Percentiles rank a stretch among this genome's conserved stretches.
These are phyloP conservation scores for Entoloma clypeatum DNA, from an alignment of 1,284 basidiomycete species.

Conservation along the genomic window DNA sequence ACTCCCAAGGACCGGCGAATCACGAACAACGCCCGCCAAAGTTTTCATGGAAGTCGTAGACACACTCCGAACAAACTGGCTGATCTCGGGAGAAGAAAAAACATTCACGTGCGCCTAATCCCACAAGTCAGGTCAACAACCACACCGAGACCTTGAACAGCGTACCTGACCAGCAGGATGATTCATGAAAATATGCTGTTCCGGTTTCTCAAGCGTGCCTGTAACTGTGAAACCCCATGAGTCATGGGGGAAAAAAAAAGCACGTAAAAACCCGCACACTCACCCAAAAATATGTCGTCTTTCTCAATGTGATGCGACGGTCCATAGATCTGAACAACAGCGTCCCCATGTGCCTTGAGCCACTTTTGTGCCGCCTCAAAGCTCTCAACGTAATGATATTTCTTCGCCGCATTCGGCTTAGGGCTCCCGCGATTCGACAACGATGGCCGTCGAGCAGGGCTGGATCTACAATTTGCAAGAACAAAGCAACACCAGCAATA, in stretches of 20 bases:
- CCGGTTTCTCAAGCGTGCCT: constrained; percentile 61
- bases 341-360: constrained; percentile 67
- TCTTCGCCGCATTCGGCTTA: constrained; percentile 61
- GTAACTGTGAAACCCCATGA: constrained; percentile 62
- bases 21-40: too few relatives aligned
- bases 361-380: constrained; percentile 62
- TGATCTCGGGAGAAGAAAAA: constrained; percentile 44
- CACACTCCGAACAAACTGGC: constrained; percentile 52
- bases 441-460: constrained; percentile 50
- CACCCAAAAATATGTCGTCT: constrained; percentile 70
- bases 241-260: constrained; percentile 5
- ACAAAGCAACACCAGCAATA: constrained; percentile 11
- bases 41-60: too few relatives aligned
- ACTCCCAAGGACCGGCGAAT: too few relatives aligned
- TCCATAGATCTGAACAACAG: constrained; percentile 56
- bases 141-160: constrained; percentile 12
- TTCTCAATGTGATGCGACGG: constrained; percentile 52
- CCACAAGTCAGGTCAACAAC: constrained; percentile 1
- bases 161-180: constrained; percentile 63
- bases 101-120: constrained; percentile 62
- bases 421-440: constrained; percentile 60
- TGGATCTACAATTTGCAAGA: constrained; percentile 35
- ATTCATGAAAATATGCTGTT: constrained; percentile 66
- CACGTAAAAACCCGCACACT: constrained; percentile 20
- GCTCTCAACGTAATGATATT: constrained; percentile 62